phyloP scores from a whole-genome alignment of 2,329 filamentous ascomycete species.

The Tympanopsis confertula region DNA sequence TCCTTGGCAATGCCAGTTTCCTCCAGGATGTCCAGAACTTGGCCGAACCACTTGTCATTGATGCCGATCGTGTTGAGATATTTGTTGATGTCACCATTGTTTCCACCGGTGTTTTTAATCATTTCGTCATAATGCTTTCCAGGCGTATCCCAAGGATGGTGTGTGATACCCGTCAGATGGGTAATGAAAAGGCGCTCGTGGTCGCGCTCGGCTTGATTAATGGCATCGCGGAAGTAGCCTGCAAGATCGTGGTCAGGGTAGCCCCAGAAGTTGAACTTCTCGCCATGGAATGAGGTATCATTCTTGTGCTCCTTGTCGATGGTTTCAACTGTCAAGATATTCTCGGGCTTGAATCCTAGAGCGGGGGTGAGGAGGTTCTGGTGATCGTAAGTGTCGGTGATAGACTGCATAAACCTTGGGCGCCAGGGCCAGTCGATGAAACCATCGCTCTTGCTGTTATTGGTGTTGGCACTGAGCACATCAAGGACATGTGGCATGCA shows the following conservation, averaged over 20 bases:
- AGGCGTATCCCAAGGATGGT: background rate
- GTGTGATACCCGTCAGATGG: slow-evolving; percentile 18
- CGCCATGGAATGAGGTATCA: slow-evolving; percentile 11
- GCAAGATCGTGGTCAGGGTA: background rate
- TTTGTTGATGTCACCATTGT: background rate
- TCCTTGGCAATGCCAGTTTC: background rate
- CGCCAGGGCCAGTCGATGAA: slow-evolving; percentile 19
- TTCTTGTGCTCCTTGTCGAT: slow-evolving; percentile 15
- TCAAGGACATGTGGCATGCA: slow-evolving; percentile 4
- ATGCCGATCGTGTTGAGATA: background rate
- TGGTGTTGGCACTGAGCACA: slow-evolving; percentile 12
- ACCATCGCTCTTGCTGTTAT: slow-evolving; percentile 10
- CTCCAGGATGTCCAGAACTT: background rate
- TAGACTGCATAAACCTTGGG: slow-evolving; percentile 18
- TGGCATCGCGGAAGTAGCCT: background rate
- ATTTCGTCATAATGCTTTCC: background rate
- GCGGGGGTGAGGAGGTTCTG: slow-evolving; percentile 13
- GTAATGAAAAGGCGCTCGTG: background rate
- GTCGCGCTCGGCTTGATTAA: background rate
- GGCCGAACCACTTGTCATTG: background rate
- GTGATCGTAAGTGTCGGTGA: slow-evolving; percentile 16
- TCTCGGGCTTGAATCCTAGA: slow-evolving; percentile 12
- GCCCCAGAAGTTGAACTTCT: slow-evolving; percentile 14
- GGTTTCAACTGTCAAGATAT: no score
- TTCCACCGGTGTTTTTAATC: background rate